Percentiles rank a stretch among this genome's conserved stretches.
phyloP scores from a whole-genome alignment of 768 basidiomycete species.

The Lyophyllum atratum region DNA sequence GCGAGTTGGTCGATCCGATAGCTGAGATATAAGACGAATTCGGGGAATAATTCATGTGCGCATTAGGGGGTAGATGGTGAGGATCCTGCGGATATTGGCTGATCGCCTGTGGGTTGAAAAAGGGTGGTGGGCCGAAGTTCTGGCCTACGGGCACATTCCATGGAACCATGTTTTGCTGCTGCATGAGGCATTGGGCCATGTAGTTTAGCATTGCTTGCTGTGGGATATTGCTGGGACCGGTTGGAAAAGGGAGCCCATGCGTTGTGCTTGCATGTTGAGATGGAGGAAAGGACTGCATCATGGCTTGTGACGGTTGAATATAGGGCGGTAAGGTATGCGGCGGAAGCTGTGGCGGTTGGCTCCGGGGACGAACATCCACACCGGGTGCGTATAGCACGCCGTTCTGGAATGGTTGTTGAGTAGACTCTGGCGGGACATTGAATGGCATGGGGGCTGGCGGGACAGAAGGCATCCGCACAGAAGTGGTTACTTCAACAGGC shows the following conservation, averaged over 20 bases:
- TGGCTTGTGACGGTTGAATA: not conserved
- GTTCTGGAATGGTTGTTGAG: not conserved
- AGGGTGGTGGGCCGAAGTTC: not conserved
- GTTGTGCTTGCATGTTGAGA: not conserved
- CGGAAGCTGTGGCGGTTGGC: not conserved
- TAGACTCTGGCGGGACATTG: not conserved
- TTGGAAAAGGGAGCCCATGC: not conserved
- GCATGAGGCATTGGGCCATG: not conserved
- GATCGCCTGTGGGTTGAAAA: not conserved
- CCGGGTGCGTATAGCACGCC: not conserved
- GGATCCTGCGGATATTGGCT: not conserved
- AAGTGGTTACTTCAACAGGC: constrained; percentile 36
- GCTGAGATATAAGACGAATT: not conserved
- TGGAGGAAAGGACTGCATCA: not conserved
- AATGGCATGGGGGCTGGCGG: not conserved
- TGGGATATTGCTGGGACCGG: not conserved
- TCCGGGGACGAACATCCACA: not conserved
- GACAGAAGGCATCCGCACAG: not conserved
- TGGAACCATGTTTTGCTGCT: not conserved
- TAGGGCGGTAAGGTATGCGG: not conserved
- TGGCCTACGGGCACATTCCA: not conserved
- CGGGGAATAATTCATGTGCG: not conserved
- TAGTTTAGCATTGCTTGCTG: not conserved
- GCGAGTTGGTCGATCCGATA: not conserved
- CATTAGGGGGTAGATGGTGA: not conserved